A percentile compares a stretch with the other conserved stretches of the same genome.
Evolutionary conservation across 1,139 yeast species (phyloP).

Genomic region (Geotrichum australiense): DNA sequence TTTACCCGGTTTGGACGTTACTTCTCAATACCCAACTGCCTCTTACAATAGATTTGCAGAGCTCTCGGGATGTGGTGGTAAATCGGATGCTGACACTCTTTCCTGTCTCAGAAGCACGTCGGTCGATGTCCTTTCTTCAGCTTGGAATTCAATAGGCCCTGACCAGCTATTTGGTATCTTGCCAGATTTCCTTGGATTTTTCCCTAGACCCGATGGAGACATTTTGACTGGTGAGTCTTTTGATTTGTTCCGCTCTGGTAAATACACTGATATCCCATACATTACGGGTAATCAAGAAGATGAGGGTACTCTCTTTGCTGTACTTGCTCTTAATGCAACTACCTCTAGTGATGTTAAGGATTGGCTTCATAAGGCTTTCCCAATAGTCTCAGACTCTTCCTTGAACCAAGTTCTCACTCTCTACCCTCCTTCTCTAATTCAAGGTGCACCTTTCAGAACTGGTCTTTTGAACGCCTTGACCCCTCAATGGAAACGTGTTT

Average conservation of each 20-base stretch:
- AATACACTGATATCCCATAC: slow-evolving; percentile 21
- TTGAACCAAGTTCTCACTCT: slow-evolving; percentile 8
- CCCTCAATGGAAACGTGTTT: slow-evolving; percentile 22
- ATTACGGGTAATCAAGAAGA: slow-evolving; percentile 23
- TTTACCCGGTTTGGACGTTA: slow-evolving; percentile 17
- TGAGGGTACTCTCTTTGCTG: slow-evolving; percentile 23
- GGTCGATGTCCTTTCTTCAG: slow-evolving; percentile 16
- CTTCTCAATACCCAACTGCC: slow-evolving; percentile 17
- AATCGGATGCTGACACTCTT: slow-evolving; percentile 11
- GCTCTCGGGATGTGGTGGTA: slow-evolving; percentile 19
- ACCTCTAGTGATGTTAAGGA: slow-evolving; percentile 16
- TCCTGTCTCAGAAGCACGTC: slow-evolving; percentile 21
- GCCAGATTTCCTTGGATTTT: slow-evolving; percentile 16
- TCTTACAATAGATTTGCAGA: slow-evolving; percentile 19
- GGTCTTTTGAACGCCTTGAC: slow-evolving; percentile 14
- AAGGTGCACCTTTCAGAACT: slow-evolving; percentile 25
- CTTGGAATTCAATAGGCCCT: slow-evolving; percentile 16
- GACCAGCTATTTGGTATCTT: slow-evolving; percentile 10
- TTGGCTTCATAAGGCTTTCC: slow-evolving; percentile 14
- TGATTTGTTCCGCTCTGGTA: slow-evolving; percentile 16
- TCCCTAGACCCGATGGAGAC: slow-evolving; percentile 24
- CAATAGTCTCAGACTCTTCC: slow-evolving; percentile 9
- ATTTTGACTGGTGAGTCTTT: slow-evolving; percentile 16
- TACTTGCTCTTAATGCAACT: slow-evolving; percentile 13
- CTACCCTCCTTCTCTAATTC: slow-evolving; percentile 19